Evolutionary conservation across 371 early-diverging fungal genomes (phyloP).

Genomic region (Blakeslea trispora): DNA sequence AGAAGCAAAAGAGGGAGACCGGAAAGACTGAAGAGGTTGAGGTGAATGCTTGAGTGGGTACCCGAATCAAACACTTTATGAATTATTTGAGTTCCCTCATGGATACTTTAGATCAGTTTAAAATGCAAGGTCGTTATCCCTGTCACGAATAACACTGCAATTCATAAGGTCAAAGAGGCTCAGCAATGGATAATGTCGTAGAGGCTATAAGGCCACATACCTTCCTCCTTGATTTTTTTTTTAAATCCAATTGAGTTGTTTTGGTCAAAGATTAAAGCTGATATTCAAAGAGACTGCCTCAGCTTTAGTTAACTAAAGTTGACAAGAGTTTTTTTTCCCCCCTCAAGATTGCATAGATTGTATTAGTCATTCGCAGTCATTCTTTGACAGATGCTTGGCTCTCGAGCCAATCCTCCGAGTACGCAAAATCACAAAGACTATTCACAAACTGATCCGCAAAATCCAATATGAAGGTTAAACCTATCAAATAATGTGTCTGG

Average conservation of each 20-base stretch:
- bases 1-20: too few relatives aligned
- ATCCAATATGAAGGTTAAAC: too few relatives aligned
- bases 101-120: constrained; percentile 14
- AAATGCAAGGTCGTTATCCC: constrained; percentile 14
- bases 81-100: constrained; percentile 14
- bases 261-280: constrained; percentile 19
- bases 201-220: constrained; percentile 11
- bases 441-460: too few relatives aligned
- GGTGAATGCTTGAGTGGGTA: constrained; percentile 21
- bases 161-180: constrained; percentile 12
- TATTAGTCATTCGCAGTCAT: constrained; percentile 11
- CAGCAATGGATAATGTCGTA: constrained; percentile 6
- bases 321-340: background rate
- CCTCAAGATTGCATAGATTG: constrained; percentile 1
- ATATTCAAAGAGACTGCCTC: constrained; percentile 9
- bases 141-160: constrained; percentile 13
- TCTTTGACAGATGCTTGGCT: constrained; percentile 16
- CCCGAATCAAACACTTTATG: constrained; percentile 15
- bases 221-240: constrained; percentile 17
- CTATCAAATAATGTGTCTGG: too few relatives aligned
- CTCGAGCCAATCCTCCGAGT: too few relatives aligned
- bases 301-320: constrained; percentile 6
- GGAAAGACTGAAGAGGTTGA: background rate
- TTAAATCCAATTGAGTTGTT: constrained; percentile 15
- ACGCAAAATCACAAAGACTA: too few relatives aligned